Conservation (phyloP, 192 early-diverging fungal species). For the Borealophlyctis nickersoniae region DNA sequence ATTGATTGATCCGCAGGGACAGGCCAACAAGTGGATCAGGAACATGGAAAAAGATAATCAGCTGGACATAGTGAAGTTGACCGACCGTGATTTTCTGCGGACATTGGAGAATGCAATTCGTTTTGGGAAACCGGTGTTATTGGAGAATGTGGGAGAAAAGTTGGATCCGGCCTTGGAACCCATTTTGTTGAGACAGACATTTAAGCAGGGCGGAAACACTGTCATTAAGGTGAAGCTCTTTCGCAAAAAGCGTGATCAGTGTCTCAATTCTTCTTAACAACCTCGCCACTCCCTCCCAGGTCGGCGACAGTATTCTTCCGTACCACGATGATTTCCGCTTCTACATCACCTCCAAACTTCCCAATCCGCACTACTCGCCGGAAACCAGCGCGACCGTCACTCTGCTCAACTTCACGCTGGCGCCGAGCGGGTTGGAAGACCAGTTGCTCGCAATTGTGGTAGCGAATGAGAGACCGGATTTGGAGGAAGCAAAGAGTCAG, state of each 20-base stretch:
- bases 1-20: conserved; percentile 63
- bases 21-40: conserved; percentile 65
- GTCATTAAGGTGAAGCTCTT: conserved; percentile 44
- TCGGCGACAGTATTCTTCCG: conserved; percentile 61
- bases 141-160: conserved; percentile 57
- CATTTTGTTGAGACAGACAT: conserved; percentile 54
- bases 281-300: background rate
- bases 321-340: conserved; percentile 62
- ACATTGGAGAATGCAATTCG: conserved; percentile 61
- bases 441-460: conserved; percentile 60
- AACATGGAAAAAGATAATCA: conserved; percentile 64
- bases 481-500: conserved; percentile 62
- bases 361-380: conserved; percentile 61
- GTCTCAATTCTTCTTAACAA: background rate
- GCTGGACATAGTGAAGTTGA: conserved; percentile 59
- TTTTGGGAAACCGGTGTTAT: conserved; percentile 57
- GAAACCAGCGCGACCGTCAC: conserved; percentile 60
- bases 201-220: conserved; percentile 56
- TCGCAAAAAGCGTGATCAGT: background rate
- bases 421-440: conserved; percentile 57
- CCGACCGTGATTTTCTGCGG: conserved; percentile 56
- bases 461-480: conserved; percentile 57
- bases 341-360: conserved; percentile 60
- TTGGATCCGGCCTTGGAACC: conserved; percentile 62
- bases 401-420: conserved; percentile 59